Conservation (phyloP, 1,284 basidiomycete species). For the Fomitopsis betulina region DNA sequence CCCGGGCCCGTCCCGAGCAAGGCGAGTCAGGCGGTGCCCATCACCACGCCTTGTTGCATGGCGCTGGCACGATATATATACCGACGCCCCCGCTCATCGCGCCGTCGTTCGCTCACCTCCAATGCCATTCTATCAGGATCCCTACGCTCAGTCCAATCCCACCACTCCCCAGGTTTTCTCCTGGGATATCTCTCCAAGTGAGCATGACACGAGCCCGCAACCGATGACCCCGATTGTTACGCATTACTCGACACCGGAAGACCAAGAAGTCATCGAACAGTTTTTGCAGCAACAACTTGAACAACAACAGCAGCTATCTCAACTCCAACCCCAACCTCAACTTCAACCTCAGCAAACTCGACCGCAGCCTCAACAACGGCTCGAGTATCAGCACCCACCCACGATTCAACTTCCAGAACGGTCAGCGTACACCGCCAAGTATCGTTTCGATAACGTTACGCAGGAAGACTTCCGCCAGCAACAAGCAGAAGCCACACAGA, state of each 20-base stretch:
- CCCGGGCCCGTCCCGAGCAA: conserved; percentile 4
- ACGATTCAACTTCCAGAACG: conserved; percentile 21
- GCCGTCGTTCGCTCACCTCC: background rate
- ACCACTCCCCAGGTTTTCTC: conserved; percentile 20
- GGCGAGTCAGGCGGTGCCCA: background rate
- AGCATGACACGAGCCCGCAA: conserved; percentile 14
- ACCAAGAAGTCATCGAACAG: background rate
- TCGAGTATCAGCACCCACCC: background rate
- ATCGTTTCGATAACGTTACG: conserved; percentile 27
- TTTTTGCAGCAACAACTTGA: conserved; percentile 7
- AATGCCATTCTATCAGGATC: conserved; percentile 23
- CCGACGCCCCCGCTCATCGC: background rate
- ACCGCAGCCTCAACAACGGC: background rate
- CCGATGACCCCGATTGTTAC: background rate
- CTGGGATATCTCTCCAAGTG: conserved; percentile 14
- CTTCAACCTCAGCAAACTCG: background rate
- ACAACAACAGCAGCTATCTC: conserved; percentile 5
- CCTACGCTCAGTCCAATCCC: conserved; percentile 19
- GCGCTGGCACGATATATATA: background rate
- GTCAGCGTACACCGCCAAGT: conserved; percentile 8
- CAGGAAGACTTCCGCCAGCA: conserved; percentile 21
- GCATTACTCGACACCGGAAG: background rate
- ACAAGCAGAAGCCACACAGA: conserved; percentile 3
- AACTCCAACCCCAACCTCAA: background rate
- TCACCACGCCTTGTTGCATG: background rate